phyloP scores from a whole-genome alignment of 768 basidiomycete species.

The Tricholoma sp. region DNA sequence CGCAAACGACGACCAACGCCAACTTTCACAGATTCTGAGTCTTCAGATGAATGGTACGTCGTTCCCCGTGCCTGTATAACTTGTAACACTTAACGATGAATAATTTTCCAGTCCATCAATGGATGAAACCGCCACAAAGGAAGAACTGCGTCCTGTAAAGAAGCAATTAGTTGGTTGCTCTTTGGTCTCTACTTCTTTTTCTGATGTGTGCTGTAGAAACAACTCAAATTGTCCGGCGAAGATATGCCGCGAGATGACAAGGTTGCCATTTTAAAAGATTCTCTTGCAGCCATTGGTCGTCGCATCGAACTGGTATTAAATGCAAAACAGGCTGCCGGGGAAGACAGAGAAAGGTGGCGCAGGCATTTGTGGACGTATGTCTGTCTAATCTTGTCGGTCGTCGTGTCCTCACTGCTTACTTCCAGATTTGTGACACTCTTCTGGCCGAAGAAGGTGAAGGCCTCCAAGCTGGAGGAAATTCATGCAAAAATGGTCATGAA shows the following conservation, averaged over 20 bases:
- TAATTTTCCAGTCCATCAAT: slow-evolving; percentile 70
- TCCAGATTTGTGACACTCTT: slow-evolving; percentile 88
- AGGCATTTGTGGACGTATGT: slow-evolving; percentile 97
- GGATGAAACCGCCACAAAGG: slow-evolving; percentile 91
- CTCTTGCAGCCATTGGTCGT: slow-evolving; percentile 87
- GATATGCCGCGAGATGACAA: slow-evolving; percentile 95
- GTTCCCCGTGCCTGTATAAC: slow-evolving; percentile 17
- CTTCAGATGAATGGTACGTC: slow-evolving; percentile 83
- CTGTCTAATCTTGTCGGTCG: not conserved
- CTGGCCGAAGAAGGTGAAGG: slow-evolving; percentile 97
- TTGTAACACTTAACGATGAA: slow-evolving; percentile 1
- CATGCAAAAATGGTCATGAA: slow-evolving; percentile 96
- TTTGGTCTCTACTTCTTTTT: not conserved
- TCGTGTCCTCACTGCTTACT: slow-evolving; percentile 1
- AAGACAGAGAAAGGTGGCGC: slow-evolving; percentile 83
- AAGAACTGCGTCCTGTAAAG: slow-evolving; percentile 94
- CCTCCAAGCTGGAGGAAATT: slow-evolving; percentile 89
- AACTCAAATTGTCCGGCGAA: slow-evolving; percentile 89
- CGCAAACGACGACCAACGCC: slow-evolving; percentile 94
- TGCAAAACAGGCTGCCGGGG: slow-evolving; percentile 69
- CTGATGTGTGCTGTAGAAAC: slow-evolving; percentile 55
- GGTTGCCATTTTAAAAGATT: slow-evolving; percentile 92
- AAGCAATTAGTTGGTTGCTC: slow-evolving; percentile 70
- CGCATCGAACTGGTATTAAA: slow-evolving; percentile 84
- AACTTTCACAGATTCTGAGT: slow-evolving; percentile 92